Percentiles rank a stretch among this genome's conserved stretches.
Evolutionary conservation across 2,329 filamentous ascomycete species (phyloP).

Genomic region (Penicillium fuscoglaucum): DNA sequence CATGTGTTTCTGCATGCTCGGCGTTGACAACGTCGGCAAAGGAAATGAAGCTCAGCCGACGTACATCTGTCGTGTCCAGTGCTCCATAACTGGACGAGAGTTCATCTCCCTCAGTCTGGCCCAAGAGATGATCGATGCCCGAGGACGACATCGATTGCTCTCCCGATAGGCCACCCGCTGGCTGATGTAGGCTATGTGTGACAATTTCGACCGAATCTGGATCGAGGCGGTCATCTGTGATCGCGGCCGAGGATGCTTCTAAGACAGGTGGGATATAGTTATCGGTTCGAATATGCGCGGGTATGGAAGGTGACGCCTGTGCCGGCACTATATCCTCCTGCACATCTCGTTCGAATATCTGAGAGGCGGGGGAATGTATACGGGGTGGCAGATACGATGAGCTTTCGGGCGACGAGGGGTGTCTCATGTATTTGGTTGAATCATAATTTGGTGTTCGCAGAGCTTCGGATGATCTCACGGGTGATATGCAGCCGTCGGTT

Average conservation of each 20-base stretch:
- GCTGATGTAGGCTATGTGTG: slow-evolving; percentile 80
- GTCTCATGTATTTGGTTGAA: slow-evolving; percentile 29
- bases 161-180: slow-evolving; percentile 55
- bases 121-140: slow-evolving; percentile 48
- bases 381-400: slow-evolving; percentile 68
- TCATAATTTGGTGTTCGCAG: slow-evolving; percentile 21
- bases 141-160: slow-evolving; percentile 40
- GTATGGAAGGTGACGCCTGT: slow-evolving; percentile 80
- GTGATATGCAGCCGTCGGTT: slow-evolving; percentile 14
- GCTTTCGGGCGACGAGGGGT: slow-evolving; percentile 65
- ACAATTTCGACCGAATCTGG: slow-evolving; percentile 92
- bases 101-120: slow-evolving; percentile 55
- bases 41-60: slow-evolving; percentile 88
- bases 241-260: slow-evolving; percentile 86
- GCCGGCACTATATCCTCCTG: slow-evolving; percentile 71
- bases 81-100: slow-evolving; percentile 73
- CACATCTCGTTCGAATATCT: slow-evolving; percentile 92
- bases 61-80: slow-evolving; percentile 74
- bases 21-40: slow-evolving; percentile 93
- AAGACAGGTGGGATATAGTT: slow-evolving; percentile 90
- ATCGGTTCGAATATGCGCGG: slow-evolving; percentile 89
- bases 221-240: slow-evolving; percentile 81
- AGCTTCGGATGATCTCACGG: slow-evolving; percentile 27
- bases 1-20: slow-evolving; percentile 52
- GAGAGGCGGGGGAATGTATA: slow-evolving; percentile 72